Base-by-base conservation (phyloP, 805 yeast genomes). In the Spathaspora hagerdaliae region DNA sequence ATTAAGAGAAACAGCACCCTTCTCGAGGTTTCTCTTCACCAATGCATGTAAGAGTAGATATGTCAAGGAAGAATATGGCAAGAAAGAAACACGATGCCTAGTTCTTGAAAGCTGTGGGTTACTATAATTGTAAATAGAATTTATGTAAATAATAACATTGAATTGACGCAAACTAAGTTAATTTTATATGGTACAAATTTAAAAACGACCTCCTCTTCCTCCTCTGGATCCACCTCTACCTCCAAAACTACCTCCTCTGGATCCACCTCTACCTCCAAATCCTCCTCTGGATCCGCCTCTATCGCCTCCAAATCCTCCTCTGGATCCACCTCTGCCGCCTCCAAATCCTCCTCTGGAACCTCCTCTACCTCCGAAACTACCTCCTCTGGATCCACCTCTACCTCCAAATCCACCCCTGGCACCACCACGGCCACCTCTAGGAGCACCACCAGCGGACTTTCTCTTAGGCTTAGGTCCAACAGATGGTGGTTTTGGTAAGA, bases 401-500 rank as follows among this genome's bases (percentile, higher is more conserved):
- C 73, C 59, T 34, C 69, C 57, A 37, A 71, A 69, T 40, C 73
- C 73, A 26, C 64, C 63, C 34, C 60, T 56, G n/a, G 60, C 47
- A 35, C 73, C 72, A 36, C 75, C 65, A 35, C 61, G 59, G 34
- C 79, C 77, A 29, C 67, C 58, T 31, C 63, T 56, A 38, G 81
- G 79, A 49, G 82, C 80, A 48, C 79, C 75, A 37, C 77, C 73
- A 58, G 81, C 74, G 68, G 83, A 75, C 74, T 81, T 83, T 71
- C 75, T 84, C 65, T 85, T 81, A 55, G 86, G 84, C 63, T 85
- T 85, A 53, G 96, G 94, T 36, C 91, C 92, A 39, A 80, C 80
- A 46, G 79, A 84, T 75, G 88, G 88, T 42, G 99, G 96, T 73
- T 92, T 89, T 54, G 99, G 99, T 68, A 94, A 76, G 74, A 94